A percentile compares a stretch with the other conserved stretches of the same genome.
phyloP scores from a whole-genome alignment of 495 filamentous ascomycete genomes.

The Hypoxylon crocopeplum region DNA sequence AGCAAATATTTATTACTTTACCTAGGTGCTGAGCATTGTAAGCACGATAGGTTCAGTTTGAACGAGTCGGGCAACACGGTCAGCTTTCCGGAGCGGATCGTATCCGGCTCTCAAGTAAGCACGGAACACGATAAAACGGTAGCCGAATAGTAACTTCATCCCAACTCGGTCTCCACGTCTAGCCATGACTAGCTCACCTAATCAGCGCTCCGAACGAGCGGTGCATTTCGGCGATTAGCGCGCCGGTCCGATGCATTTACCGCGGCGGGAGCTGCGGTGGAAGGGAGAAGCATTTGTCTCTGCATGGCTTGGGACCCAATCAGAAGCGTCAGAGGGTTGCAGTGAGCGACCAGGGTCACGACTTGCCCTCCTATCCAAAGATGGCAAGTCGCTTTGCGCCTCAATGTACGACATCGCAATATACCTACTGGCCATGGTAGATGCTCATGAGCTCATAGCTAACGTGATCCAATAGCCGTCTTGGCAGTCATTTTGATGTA shows the following conservation, averaged over 20 bases:
- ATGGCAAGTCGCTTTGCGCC: slow-evolving; percentile 5
- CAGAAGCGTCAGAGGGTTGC: slow-evolving; percentile 13
- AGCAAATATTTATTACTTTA: no score
- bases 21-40: no score
- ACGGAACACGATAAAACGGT: slow-evolving; percentile 13
- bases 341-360: slow-evolving; percentile 4
- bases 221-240: slow-evolving; percentile 22
- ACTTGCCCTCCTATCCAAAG: no score
- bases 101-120: slow-evolving; percentile 3
- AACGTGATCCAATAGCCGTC: not conserved
- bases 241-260: slow-evolving; percentile 11
- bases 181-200: not conserved
- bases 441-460: no score
- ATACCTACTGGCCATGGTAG: not conserved
- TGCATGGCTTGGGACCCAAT: slow-evolving; percentile 28
- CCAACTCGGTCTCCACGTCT: slow-evolving; percentile 7
- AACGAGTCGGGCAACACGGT: slow-evolving; percentile 9
- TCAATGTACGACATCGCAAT: not conserved
- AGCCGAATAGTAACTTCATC: no score
- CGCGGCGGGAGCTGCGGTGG: slow-evolving; percentile 1
- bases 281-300: slow-evolving; percentile 1
- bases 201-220: slow-evolving; percentile 13
- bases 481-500: slow-evolving; percentile 3
- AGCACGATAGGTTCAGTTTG: no score
- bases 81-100: slow-evolving; percentile 16